Percentiles rank a stretch among this genome's conserved stretches.
These are phyloP conservation scores for Pouteria campechiana DNA, from an alignment of 179 eudicot genomes.

Conservation along the genomic window DNA sequence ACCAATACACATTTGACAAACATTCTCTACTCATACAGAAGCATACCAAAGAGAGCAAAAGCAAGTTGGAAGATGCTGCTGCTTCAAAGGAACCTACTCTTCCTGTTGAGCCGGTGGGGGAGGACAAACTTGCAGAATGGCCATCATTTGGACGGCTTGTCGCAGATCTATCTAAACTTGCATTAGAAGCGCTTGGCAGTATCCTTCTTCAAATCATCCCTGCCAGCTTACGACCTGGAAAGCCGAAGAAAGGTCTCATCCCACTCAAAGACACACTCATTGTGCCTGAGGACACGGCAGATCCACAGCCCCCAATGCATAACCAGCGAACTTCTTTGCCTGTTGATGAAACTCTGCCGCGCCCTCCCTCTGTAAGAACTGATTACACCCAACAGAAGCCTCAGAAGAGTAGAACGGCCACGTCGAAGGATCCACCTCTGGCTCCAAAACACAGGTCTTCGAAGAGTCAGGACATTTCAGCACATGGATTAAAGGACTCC, in stretches of 20 bases:
- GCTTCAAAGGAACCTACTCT: slow-evolving; percentile 36
- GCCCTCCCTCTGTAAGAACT: slow-evolving; percentile 16
- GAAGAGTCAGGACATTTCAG: slow-evolving; percentile 74
- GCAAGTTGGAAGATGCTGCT: no score
- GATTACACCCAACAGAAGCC: slow-evolving; percentile 50
- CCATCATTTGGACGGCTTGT: slow-evolving; percentile 74
- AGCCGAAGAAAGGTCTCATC: slow-evolving; percentile 40
- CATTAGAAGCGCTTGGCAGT: slow-evolving; percentile 36
- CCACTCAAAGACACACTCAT: slow-evolving; percentile 71
- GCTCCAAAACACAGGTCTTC: slow-evolving; percentile 74
- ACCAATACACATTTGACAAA: no score
- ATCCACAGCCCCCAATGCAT: slow-evolving; percentile 31
- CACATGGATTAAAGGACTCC: slow-evolving; percentile 60
- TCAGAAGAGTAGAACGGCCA: slow-evolving; percentile 44
- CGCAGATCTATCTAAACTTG: slow-evolving; percentile 49
- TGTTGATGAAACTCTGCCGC: slow-evolving; percentile 44
- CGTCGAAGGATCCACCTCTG: slow-evolving; percentile 56
- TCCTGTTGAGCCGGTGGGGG: slow-evolving; percentile 25
- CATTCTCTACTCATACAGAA: no score
- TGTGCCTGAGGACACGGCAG: slow-evolving; percentile 70
- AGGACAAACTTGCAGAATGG: slow-evolving; percentile 63
- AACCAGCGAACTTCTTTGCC: slow-evolving; percentile 68
- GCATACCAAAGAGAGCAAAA: no score
- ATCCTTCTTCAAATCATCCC: slow-evolving; percentile 35
- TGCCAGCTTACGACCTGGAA: slow-evolving; percentile 13